Evolutionary conservation across 768 basidiomycete genomes (phyloP), one percentile per base, ranked within the genome.

Genomic region (Grammothele lineata): DNA sequence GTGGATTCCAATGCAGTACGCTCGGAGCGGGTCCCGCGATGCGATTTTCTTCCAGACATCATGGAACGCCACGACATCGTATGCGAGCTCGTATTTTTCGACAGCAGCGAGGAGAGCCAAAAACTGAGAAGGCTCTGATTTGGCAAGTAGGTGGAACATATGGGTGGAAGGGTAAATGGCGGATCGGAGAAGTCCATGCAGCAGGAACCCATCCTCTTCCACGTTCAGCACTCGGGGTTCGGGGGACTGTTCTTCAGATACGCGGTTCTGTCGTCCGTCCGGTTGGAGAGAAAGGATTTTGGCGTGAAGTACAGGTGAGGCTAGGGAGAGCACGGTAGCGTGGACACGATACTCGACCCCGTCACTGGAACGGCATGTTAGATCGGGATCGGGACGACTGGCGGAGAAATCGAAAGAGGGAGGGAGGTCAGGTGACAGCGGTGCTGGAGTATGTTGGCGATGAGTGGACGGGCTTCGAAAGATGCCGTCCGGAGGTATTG

Each of bases 301-400:
- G 15, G 15, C 46, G 24, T 59, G 51, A 41, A 68, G 69, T 43
- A 65, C 54, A 0, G 67, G 59, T 6, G 70, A 70, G 1, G 66
- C 54, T 15, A 67, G 56, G 9, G 63, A 57, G 19, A 70, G 64
- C 34, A 68, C 59, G 8, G 54, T 48, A 12, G 54, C 66, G 48
- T 68, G 66, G 9, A 64, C 45, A 12, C 47, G 57, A 40, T 67
- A 79, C 37, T 65, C 57, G 54, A 69, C 65, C 32, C 59, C 55
- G 54, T 80, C 78, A 41, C 73, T 74, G 4, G 77, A 75, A 45
- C 75, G 71, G 35, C 82, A 66, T 43, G 80, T 70, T 40, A 81
- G 63, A 51, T 81, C 78, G n/a, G 47, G 48, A 23, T 3, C 6
- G 10, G 43, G 43, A 4, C 37, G 18, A 7, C 36, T 25, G 3